Conservation (phyloP, 1,284 basidiomycete species). For the Melampsora medusae region DNA sequence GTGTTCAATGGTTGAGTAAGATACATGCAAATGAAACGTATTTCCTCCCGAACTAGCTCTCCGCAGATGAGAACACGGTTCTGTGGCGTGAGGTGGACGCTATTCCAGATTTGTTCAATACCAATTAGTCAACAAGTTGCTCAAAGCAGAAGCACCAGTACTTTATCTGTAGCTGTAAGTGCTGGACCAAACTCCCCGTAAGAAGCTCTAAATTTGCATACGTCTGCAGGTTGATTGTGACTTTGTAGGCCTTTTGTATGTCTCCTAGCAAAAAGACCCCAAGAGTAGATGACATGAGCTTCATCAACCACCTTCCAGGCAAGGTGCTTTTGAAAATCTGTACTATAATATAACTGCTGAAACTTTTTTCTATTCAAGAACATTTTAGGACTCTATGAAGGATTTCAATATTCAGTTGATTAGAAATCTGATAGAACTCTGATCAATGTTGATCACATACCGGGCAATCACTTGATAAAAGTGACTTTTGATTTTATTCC, state of each 20-base stretch:
- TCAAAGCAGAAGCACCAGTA: too few relatives aligned
- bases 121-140: too few relatives aligned
- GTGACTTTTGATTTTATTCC: background rate
- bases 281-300: slow-evolving; percentile 8
- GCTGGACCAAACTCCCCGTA: too few relatives aligned
- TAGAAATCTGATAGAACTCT: background rate
- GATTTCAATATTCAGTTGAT: background rate
- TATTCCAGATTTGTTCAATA: background rate
- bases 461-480: background rate
- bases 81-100: background rate
- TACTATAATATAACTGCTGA: slow-evolving; percentile 2
- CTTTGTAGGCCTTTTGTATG: background rate
- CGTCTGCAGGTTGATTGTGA: too few relatives aligned
- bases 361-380: slow-evolving; percentile 11
- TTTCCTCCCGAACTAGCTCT: slow-evolving; percentile 1
- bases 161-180: too few relatives aligned
- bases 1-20: background rate
- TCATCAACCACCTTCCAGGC: slow-evolving; percentile 9
- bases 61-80: background rate
- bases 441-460: background rate
- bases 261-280: slow-evolving; percentile 15
- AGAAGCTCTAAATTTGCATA: too few relatives aligned
- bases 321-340: slow-evolving; percentile 9
- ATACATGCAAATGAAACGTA: background rate
- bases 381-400: slow-evolving; percentile 1